phyloP scores from a whole-genome alignment of 31 red algal species.

The Odonthalia washingtoniensis region DNA sequence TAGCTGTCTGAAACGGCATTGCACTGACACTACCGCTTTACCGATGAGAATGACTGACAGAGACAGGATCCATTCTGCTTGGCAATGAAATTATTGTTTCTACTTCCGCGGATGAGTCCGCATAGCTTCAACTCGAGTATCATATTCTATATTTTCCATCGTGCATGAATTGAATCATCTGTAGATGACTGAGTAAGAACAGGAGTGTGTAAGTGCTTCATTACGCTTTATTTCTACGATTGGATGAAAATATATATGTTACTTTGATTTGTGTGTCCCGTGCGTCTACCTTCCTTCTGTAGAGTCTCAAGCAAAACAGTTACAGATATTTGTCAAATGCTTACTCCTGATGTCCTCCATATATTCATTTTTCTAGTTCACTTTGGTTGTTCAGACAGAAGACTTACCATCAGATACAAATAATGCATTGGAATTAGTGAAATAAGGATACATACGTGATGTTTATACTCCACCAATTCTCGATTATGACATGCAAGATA shows the following conservation, averaged over 20 bases:
- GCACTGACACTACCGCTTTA: conserved; percentile 4
- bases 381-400: too few species aligned
- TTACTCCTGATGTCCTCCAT: too few species aligned
- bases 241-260: not conserved
- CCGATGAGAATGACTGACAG: conserved; percentile 28
- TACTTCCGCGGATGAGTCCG: not conserved
- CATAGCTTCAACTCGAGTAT: not conserved
- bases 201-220: not conserved
- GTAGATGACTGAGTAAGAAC: not conserved
- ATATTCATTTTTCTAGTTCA: too few species aligned
- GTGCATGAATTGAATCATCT: not conserved
- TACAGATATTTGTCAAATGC: too few species aligned
- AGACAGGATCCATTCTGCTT: not conserved
- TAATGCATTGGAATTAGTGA: too few species aligned
- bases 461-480: too few species aligned
- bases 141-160: not conserved
- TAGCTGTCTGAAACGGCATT: conserved; percentile 15
- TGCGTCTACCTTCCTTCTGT: not conserved
- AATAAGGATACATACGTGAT: too few species aligned
- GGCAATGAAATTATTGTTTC: not conserved
- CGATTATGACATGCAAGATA: too few species aligned
- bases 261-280: not conserved
- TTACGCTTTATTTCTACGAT: not conserved
- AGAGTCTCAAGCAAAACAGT: too few species aligned
- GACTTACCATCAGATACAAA: too few species aligned